Percentiles rank a stretch among this genome's conserved stretches.
Conservation (phyloP, 2,329 filamentous ascomycete genomes). For the Cercospora sp. region DNA sequence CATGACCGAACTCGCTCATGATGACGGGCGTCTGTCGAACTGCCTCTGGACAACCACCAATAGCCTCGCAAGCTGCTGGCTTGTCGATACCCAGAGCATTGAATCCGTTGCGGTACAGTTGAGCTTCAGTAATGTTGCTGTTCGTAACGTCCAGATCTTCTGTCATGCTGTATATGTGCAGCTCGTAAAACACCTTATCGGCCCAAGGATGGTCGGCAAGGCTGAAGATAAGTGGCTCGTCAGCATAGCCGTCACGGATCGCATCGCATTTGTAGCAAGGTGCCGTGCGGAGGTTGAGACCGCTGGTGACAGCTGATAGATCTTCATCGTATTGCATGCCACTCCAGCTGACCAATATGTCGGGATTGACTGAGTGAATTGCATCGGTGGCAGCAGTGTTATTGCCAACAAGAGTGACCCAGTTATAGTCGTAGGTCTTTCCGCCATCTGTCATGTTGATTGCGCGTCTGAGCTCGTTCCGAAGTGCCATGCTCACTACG, state of each 20-base stretch:
- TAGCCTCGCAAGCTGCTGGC: slow-evolving; percentile 40
- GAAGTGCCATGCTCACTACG: slow-evolving; percentile 32
- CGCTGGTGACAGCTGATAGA: slow-evolving; percentile 35
- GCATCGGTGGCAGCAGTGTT: slow-evolving; percentile 30
- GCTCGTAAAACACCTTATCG: slow-evolving; percentile 51
- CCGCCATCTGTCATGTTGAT: slow-evolving; percentile 27
- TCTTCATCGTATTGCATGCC: slow-evolving; percentile 33
- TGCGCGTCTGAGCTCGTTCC: slow-evolving; percentile 30
- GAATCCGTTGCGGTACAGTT: slow-evolving; percentile 53
- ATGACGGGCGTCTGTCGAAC: slow-evolving; percentile 42
- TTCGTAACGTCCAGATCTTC: slow-evolving; percentile 44
- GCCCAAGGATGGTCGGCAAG: slow-evolving; percentile 50
- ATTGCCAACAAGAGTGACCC: slow-evolving; percentile 31
- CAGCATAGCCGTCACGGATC: slow-evolving; percentile 46
- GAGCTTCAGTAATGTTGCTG: slow-evolving; percentile 52
- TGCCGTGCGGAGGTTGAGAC: slow-evolving; percentile 41
- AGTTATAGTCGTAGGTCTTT: slow-evolving; percentile 28
- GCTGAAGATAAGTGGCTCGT: slow-evolving; percentile 50
- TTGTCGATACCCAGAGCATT: slow-evolving; percentile 46
- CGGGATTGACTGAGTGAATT: slow-evolving; percentile 29
- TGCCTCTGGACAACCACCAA: slow-evolving; percentile 38
- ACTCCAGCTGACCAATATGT: slow-evolving; percentile 30
- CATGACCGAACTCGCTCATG: slow-evolving; percentile 42
- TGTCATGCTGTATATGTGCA: slow-evolving; percentile 47
- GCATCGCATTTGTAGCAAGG: slow-evolving; percentile 45